Percentiles rank a stretch among this genome's conserved stretches.
Conservation (phyloP, 371 early-diverging fungal species). For the Mucor piriformis region DNA sequence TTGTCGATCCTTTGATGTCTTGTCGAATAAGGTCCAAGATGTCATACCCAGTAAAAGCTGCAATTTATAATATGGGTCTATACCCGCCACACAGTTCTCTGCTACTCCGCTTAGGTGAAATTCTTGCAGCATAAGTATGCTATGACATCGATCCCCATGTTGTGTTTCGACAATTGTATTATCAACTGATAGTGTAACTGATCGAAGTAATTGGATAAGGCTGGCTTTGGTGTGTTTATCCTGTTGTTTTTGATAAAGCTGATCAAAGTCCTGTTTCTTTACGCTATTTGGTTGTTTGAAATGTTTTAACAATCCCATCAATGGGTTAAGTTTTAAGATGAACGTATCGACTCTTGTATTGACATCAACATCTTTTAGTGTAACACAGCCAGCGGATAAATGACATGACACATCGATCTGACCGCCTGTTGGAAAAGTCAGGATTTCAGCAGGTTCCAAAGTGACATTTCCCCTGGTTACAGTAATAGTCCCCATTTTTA, state of each 20-base stretch:
- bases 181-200: conserved; percentile 21
- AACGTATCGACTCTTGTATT: conserved; percentile 11
- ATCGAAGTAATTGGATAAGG: conserved; percentile 21
- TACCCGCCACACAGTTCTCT: conserved; percentile 4
- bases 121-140: conserved; percentile 20
- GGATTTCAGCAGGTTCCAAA: conserved; percentile 12
- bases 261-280: background rate
- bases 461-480: background rate
- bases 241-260: background rate
- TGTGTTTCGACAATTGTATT: conserved; percentile 23
- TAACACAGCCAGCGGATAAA: conserved; percentile 50
- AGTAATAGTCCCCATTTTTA: conserved; percentile 34
- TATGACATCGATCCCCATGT: conserved; percentile 12
- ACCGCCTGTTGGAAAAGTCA: conserved; percentile 36
- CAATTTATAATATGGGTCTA: conserved; percentile 27
- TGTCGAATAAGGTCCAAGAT: conserved; percentile 25
- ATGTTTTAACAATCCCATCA: conserved; percentile 5
- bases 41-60: conserved; percentile 19
- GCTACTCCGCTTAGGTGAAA: conserved; percentile 6
- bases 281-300: background rate
- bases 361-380: conserved; percentile 48
- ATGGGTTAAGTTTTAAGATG: background rate
- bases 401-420: conserved; percentile 47
- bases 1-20: conserved; percentile 3
- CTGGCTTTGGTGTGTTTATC: background rate